Percentiles rank a stretch among this genome's conserved stretches.
These are phyloP conservation scores for Chaetomium olivaceum DNA, from an alignment of 2,329 filamentous ascomycete genomes.

Conservation along the genomic window DNA sequence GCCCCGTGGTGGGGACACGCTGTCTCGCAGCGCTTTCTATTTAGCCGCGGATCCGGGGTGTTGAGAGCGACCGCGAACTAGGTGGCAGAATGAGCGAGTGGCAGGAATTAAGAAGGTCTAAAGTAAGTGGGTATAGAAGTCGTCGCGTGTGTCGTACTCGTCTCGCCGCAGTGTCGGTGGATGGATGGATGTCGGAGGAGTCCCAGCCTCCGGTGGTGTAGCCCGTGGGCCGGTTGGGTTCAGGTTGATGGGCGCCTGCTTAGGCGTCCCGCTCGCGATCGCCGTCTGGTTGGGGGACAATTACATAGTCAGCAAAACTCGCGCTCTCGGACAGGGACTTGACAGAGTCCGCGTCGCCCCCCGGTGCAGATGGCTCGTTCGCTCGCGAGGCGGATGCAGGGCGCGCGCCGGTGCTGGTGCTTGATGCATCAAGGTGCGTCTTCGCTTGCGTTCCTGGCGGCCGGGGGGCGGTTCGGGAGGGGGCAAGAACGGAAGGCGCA, in stretches of 20 bases:
- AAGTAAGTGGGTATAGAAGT: conserved; percentile 17
- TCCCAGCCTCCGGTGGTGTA: conserved; percentile 11
- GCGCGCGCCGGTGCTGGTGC: not conserved
- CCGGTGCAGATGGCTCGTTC: conserved; percentile 6
- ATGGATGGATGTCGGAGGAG: conserved; percentile 2
- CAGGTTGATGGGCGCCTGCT: conserved; percentile 24
- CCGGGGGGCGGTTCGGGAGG: conserved; percentile 18
- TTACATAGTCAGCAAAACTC: conserved; percentile 46
- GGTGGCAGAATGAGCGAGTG: not conserved
- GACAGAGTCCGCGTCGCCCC: conserved; percentile 28
- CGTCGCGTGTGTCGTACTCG: conserved; percentile 16
- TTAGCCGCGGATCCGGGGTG: not conserved
- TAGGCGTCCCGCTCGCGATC: conserved; percentile 44
- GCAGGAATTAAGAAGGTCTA: conserved; percentile 16
- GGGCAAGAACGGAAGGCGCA: conserved; percentile 44
- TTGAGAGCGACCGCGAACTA: not conserved
- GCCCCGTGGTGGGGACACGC: not conserved
- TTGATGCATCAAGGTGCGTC: conserved; percentile 11
- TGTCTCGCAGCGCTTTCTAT: not conserved
- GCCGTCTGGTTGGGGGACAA: conserved; percentile 46
- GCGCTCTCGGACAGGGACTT: conserved; percentile 37
- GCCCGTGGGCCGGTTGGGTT: not conserved
- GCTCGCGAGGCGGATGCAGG: conserved; percentile 14
- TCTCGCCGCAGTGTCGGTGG: not conserved
- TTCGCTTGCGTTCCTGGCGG: conserved; percentile 14